phyloP scores from a whole-genome alignment of 768 basidiomycete species.

The Dioszegia hungarica region DNA sequence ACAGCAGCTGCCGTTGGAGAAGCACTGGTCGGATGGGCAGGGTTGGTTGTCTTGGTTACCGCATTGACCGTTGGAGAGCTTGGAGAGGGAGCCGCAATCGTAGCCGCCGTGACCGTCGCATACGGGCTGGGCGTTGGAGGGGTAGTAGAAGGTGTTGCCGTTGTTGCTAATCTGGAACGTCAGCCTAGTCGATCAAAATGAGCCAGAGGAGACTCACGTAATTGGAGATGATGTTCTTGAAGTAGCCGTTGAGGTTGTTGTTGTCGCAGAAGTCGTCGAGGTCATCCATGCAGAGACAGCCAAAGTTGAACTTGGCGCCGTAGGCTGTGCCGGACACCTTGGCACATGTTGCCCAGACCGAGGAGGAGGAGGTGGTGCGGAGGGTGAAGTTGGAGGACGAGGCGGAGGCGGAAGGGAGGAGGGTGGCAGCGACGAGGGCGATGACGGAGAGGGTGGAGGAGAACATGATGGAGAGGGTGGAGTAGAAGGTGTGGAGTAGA shows the following conservation, averaged over 20 bases:
- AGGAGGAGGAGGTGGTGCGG: background rate
- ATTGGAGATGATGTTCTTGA: conserved; percentile 18
- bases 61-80: conserved; percentile 24
- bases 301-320: conserved; percentile 29
- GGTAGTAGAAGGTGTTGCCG: conserved; percentile 21
- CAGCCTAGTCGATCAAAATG: background rate
- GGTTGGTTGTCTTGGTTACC: conserved; percentile 9
- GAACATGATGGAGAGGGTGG: conserved; percentile 1
- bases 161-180: conserved; percentile 10
- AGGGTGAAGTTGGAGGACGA: conserved; percentile 10
- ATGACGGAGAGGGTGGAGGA: conserved; percentile 5
- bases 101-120: conserved; percentile 40
- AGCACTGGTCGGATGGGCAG: conserved; percentile 17
- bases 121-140: conserved; percentile 37
- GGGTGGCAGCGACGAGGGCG: background rate
- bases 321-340: conserved; percentile 20
- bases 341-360: conserved; percentile 21
- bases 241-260: conserved; percentile 18
- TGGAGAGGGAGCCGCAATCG: conserved; percentile 31
- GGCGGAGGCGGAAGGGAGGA: conserved; percentile 4
- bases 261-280: conserved; percentile 28
- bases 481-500: background rate
- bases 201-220: conserved; percentile 18
- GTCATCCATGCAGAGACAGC: conserved; percentile 39
- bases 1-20: conserved; percentile 36